Evolutionary conservation across 495 filamentous ascomycete species (phyloP).

Genomic region (Penicillium malachiteum): DNA sequence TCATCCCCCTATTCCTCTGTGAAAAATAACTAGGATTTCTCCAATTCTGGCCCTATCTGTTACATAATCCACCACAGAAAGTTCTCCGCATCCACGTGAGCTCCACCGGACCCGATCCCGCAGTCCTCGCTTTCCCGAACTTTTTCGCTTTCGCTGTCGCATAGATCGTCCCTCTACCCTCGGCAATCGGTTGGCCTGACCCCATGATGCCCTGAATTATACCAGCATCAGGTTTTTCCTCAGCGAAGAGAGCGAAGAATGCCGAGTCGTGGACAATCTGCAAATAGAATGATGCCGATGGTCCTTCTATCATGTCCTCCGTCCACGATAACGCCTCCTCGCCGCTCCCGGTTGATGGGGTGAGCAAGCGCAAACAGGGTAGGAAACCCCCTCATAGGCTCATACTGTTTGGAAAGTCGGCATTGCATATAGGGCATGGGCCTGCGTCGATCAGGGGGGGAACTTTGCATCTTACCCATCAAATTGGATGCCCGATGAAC

Average conservation of each 20-base stretch:
- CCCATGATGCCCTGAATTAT: conserved; percentile 24
- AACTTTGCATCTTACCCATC: neutral
- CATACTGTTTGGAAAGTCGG: neutral
- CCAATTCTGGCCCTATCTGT: conserved; percentile 4
- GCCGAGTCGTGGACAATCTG: conserved; percentile 25
- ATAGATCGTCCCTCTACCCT: conserved; percentile 19
- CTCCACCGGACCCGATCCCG: conserved; percentile 27
- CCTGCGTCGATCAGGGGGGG: neutral
- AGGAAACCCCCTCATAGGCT: conserved; percentile 6
- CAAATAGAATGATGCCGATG: conserved; percentile 32
- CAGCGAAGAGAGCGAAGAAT: conserved; percentile 19
- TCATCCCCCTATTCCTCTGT: neutral
- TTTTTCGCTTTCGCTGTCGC: conserved; percentile 23
- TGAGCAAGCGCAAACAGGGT: conserved; percentile 40
- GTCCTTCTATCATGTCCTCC: conserved; percentile 33
- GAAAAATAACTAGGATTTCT: neutral
- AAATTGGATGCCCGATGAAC: neutral
- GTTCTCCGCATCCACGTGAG: conserved; percentile 37
- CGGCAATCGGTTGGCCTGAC: conserved; percentile 15
- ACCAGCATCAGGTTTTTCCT: conserved; percentile 5
- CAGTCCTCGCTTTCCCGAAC: conserved; percentile 30
- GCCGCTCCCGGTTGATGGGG: conserved; percentile 29
- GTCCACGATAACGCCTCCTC: conserved; percentile 31
- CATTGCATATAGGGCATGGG: no score
- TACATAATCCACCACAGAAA: conserved; percentile 24